Evolutionary conservation across 805 yeast genomes (phyloP).

Genomic region (Debaryomyces tyrocola): DNA sequence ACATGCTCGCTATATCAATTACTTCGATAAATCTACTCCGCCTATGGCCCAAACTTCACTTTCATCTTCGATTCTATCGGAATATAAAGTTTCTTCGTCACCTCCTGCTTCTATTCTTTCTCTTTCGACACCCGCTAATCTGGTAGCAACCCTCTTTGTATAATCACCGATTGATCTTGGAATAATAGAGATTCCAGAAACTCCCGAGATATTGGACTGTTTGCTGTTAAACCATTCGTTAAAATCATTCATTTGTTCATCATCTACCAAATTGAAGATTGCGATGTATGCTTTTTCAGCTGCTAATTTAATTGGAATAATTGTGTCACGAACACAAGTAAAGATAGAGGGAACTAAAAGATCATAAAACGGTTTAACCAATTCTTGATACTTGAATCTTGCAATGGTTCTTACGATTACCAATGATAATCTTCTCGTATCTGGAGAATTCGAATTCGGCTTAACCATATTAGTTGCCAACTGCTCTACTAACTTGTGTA

Average conservation of each 20-base stretch:
- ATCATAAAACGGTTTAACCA: constrained; percentile 55
- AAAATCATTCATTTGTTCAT: constrained; percentile 52
- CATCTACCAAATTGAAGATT: constrained; percentile 71
- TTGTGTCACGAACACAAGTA: constrained; percentile 78
- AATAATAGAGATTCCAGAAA: constrained; percentile 49
- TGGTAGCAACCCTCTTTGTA: constrained; percentile 82
- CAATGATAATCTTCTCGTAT: constrained; percentile 76
- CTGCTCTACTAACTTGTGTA: constrained; percentile 46
- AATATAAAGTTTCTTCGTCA: constrained; percentile 78
- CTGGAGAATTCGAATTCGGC: constrained; percentile 64
- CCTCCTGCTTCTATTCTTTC: constrained; percentile 90
- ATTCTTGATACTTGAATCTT: constrained; percentile 52
- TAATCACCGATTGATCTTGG: constrained; percentile 83
- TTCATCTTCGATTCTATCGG: constrained; percentile 86
- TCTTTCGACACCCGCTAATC: constrained; percentile 84
- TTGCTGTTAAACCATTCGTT: constrained; percentile 60
- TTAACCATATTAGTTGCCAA: constrained; percentile 48
- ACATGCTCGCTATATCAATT: not conserved
- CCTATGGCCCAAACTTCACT: constrained; percentile 88
- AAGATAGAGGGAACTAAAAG: constrained; percentile 71
- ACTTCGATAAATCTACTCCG: constrained; percentile 48
- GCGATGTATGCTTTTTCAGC: constrained; percentile 88
- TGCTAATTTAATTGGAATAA: constrained; percentile 89
- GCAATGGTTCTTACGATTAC: constrained; percentile 76
- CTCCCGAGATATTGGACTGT: constrained; percentile 33